Base-by-base conservation (phyloP, 345 rosid species). In the Acer negundo region DNA sequence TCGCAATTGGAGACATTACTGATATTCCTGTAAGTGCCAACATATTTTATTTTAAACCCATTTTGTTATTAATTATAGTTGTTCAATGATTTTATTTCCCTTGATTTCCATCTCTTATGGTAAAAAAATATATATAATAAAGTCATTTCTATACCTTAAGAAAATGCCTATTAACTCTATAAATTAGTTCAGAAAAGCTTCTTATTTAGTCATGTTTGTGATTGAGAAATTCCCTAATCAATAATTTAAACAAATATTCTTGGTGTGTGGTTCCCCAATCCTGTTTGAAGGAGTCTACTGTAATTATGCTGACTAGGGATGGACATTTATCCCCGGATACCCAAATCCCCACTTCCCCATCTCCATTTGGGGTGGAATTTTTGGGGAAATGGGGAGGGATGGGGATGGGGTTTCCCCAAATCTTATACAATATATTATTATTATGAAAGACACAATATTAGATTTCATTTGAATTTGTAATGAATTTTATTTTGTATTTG, bases 1-100 rank as follows among this genome's bases (percentile, higher is more conserved):
- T 91, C 19, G 93, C 95, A 10, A 79, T 93, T 23, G 98, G 97
- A 70, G 98, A 92, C 75, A 86, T 95, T 75, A 93, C 97, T 13
- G 82, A 91, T 40, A 80, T 93, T 64, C 82, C 75, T 2, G 98
- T 93, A 89, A 89, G 92, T 80, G 49, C 61, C 59, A 24, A 38
- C 55, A 59, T 15, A 1, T 62, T 17, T 44, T 7, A 62, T 46
- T 19, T 40, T 22, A 0, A 72, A 72, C 63, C 20, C 11, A 22
- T 10, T 11, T 46, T 44, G 13, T 10, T 24, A 24, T 62, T 7
- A 3, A 7, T 62, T 47, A 2, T 19, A 56, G 13, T 24, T 46
- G n/a, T 46, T 35, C 31, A 11, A 6, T 71, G 75, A 70, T 73
- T 10, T 10, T 38, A 61, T 59, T 40, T 17, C 19, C 53, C 17